A percentile compares a stretch with the other conserved stretches of the same genome.
phyloP scores from a whole-genome alignment of 164 flowering plant genomes.

The Vitis labrusca region DNA sequence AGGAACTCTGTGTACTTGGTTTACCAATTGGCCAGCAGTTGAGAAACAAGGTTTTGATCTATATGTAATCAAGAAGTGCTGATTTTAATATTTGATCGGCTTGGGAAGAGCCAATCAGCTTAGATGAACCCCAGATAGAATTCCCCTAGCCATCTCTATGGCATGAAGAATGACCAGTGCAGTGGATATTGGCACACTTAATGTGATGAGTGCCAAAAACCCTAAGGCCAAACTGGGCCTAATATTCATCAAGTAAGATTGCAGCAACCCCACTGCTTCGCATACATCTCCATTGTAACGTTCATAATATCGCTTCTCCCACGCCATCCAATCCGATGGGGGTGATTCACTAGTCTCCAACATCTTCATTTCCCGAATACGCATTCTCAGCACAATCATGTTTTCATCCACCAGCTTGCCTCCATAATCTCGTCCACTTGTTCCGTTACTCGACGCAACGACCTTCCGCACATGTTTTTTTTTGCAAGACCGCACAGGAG shows the following conservation, averaged over 20 bases:
- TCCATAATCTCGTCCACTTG: background rate
- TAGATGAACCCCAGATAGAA: too few species aligned
- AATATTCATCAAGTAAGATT: slow-evolving; percentile 26
- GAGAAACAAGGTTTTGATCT: too few species aligned
- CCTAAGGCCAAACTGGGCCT: slow-evolving; percentile 37
- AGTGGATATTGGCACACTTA: slow-evolving; percentile 10
- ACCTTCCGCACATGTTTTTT: too few species aligned
- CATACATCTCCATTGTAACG: slow-evolving; percentile 19
- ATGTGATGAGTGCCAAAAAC: slow-evolving; percentile 10
- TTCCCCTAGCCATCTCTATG: background rate
- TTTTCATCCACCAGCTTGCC: slow-evolving; percentile 29
- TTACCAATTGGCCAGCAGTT: too few species aligned
- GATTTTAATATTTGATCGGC: too few species aligned
- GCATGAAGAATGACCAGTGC: slow-evolving; percentile 8
- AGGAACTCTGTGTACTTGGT: too few species aligned
- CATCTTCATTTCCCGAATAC: slow-evolving; percentile 23
- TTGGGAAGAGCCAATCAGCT: too few species aligned
- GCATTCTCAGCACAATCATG: slow-evolving; percentile 32
- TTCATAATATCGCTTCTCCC: slow-evolving; percentile 28
- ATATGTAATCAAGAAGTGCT: too few species aligned
- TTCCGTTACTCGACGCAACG: too few species aligned
- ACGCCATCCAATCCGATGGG: slow-evolving; percentile 31
- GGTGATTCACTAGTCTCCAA: slow-evolving; percentile 4
- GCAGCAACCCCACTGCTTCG: slow-evolving; percentile 19
- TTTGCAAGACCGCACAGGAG: too few species aligned